Evolutionary conservation across 495 filamentous ascomycete genomes (phyloP).

Genomic region (Xylaria grammica): DNA sequence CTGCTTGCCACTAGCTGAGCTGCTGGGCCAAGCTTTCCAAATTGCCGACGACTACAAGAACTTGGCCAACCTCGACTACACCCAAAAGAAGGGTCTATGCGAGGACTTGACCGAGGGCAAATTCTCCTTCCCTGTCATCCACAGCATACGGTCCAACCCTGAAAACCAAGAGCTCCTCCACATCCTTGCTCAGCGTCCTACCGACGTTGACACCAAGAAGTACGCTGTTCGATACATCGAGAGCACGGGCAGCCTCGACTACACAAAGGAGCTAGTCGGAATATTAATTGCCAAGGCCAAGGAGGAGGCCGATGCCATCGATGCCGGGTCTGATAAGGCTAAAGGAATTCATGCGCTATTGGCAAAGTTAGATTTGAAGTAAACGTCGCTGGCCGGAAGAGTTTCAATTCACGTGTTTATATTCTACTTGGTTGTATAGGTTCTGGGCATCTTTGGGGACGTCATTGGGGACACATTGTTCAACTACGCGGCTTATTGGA

Average conservation of each 20-base stretch:
- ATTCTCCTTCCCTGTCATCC: conserved; percentile 94
- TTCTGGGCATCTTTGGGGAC: not conserved
- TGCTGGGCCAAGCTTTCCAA: conserved; percentile 83
- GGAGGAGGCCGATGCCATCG: conserved; percentile 67
- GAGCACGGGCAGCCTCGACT: conserved; percentile 81
- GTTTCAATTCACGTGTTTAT: too few relatives aligned
- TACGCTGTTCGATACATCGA: conserved; percentile 90
- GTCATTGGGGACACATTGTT: not conserved
- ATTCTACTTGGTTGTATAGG: not conserved
- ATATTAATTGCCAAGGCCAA: conserved; percentile 69
- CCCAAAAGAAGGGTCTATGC: conserved; percentile 87
- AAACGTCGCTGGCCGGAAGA: not conserved
- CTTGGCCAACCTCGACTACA: conserved; percentile 70
- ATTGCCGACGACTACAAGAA: conserved; percentile 92
- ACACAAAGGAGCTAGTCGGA: conserved; percentile 70
- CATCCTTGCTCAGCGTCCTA: conserved; percentile 87
- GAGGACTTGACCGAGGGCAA: conserved; percentile 97
- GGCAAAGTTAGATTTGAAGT: conserved; percentile 44
- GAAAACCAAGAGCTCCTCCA: conserved; percentile 81
- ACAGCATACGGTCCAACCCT: conserved; percentile 82
- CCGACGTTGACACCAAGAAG: conserved; percentile 82
- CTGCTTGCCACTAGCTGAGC: conserved; percentile 72
- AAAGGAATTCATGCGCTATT: conserved; percentile 51
- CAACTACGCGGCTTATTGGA: not conserved
- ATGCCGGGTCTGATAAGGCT: conserved; percentile 51